Conservation (phyloP, 2,329 filamentous ascomycete species). For the Pleurostoma richardsiae region DNA sequence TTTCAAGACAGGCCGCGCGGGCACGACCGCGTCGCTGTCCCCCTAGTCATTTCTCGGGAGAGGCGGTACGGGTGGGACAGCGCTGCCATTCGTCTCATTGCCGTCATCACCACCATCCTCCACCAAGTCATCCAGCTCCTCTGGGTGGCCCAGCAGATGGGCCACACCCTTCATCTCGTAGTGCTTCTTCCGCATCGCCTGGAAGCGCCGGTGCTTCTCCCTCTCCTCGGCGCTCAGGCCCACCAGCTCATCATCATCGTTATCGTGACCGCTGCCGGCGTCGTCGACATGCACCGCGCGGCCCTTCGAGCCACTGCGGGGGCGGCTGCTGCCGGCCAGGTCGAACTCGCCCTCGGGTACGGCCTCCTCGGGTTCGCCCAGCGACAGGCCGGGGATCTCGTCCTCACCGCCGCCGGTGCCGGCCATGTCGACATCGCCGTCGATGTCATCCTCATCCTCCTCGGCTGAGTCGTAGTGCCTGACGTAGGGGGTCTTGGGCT, state of each 20-base stretch:
- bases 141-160: constrained; percentile 73
- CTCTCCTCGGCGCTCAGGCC: constrained; percentile 65
- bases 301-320: constrained; percentile 13
- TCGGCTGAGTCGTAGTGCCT: constrained; percentile 86
- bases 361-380: constrained; percentile 86
- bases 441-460: constrained; percentile 77
- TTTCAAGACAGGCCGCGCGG: too few species aligned
- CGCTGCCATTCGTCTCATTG: constrained; percentile 17
- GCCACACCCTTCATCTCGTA: constrained; percentile 99
- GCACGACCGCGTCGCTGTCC: too few species aligned
- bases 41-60: constrained; percentile 17
- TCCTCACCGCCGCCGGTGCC: constrained; percentile 61
- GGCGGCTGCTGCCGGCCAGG: constrained; percentile 19
- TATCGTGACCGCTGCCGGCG: constrained; percentile 48
- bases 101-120: constrained; percentile 51
- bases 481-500: constrained; percentile 96
- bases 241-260: constrained; percentile 49
- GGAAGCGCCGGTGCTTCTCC: constrained; percentile 90
- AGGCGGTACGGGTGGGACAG: constrained; percentile 35
- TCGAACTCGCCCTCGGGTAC: constrained; percentile 42
- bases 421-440: constrained; percentile 64
- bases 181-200: constrained; percentile 88
- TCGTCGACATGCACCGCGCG: constrained; percentile 81
- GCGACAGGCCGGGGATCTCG: constrained; percentile 86
- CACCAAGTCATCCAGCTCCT: constrained; percentile 55